Evolutionary conservation across 305 asterid species (phyloP).

Genomic region (Stenogyne calaminthoides): DNA sequence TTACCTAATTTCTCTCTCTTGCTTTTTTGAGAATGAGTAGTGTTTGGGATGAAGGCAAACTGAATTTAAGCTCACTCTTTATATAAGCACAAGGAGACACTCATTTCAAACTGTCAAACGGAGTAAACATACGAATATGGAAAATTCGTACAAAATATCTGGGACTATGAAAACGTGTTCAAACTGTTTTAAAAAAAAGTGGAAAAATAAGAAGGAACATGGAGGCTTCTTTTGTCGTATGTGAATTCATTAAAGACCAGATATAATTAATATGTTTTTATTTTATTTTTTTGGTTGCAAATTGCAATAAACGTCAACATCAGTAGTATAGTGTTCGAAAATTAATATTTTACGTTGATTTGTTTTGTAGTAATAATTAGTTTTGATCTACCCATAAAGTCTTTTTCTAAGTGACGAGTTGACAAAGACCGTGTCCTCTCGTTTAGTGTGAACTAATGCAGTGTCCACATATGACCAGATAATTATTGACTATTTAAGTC

Average conservation of each 20-base stretch:
- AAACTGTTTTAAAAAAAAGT: not conserved
- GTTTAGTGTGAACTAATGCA: conserved; percentile 1
- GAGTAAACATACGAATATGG: conserved; percentile 32
- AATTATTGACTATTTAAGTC: not conserved
- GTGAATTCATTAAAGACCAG: not conserved
- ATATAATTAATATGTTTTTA: too few relatives aligned
- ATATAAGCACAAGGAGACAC: conserved; percentile 20
- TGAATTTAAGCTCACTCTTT: conserved; percentile 25
- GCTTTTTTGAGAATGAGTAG: not conserved
- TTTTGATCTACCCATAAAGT: too few relatives aligned
- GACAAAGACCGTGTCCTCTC: too few relatives aligned
- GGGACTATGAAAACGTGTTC: conserved; percentile 13
- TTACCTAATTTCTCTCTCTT: not conserved
- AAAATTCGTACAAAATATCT: not conserved
- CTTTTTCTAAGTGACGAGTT: too few relatives aligned
- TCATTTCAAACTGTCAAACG: conserved; percentile 24
- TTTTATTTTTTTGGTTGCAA: not conserved
- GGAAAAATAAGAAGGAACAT: conserved; percentile 14
- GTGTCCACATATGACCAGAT: conserved; percentile 8
- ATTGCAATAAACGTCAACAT: too few relatives aligned
- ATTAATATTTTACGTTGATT: too few relatives aligned
- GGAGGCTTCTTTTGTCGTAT: conserved; percentile 2
- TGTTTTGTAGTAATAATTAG: too few relatives aligned
- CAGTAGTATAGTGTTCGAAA: too few relatives aligned
- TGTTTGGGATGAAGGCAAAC: not conserved